Percentiles rank a stretch among this genome's conserved stretches.
Evolutionary conservation across 1,139 yeast genomes (phyloP).

Genomic region (Hyphopichia burtonii): DNA sequence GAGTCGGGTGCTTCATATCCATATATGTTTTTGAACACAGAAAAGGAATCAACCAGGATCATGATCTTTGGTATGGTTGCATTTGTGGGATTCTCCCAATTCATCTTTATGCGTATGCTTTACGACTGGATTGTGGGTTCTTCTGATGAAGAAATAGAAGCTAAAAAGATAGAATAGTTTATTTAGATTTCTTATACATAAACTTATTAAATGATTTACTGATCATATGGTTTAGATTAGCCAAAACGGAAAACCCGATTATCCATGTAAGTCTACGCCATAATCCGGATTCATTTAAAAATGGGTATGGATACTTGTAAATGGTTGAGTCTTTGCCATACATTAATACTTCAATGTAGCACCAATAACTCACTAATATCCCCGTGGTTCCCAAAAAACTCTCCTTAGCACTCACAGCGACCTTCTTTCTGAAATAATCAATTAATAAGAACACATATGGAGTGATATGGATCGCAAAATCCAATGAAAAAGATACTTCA

Average conservation of each 20-base stretch:
- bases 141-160: conserved; percentile 14
- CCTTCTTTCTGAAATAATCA: background rate
- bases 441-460: conserved; percentile 16
- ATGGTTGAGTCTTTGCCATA: background rate
- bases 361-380: conserved; percentile 6
- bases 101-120: conserved; percentile 26
- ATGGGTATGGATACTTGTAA: conserved; percentile 18
- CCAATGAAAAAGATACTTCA: conserved; percentile 15
- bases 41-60: conserved; percentile 38
- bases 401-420: too few relatives aligned
- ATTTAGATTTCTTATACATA: too few relatives aligned
- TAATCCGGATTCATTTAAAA: conserved; percentile 10
- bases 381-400: conserved; percentile 2
- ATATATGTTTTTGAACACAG: conserved; percentile 63
- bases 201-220: too few relatives aligned
- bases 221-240: conserved; percentile 7
- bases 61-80: conserved; percentile 53
- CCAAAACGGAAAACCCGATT: conserved; percentile 6
- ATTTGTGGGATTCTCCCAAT: conserved; percentile 39
- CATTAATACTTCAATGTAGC: conserved; percentile 3
- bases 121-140: conserved; percentile 21
- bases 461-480: conserved; percentile 22
- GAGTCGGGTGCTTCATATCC: conserved; percentile 55
- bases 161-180: background rate
- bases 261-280: conserved; percentile 10